Evolutionary conservation across 2,329 filamentous ascomycete species (phyloP).

Genomic region (Neurospora crassa): DNA sequence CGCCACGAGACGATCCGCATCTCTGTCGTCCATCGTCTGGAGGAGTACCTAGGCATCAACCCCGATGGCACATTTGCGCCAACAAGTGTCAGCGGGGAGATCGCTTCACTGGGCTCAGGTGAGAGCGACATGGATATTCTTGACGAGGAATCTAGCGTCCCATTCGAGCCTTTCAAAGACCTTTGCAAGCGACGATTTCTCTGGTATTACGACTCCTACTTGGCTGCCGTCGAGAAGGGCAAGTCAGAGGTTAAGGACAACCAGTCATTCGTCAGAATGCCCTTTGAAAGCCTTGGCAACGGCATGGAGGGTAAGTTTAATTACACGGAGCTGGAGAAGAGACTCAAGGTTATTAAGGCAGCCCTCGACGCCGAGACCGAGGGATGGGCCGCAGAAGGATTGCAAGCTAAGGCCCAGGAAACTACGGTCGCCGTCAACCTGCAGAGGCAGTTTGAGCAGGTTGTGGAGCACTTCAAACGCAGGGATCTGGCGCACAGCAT

Average conservation of each 20-base stretch:
- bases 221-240: constrained; percentile 59
- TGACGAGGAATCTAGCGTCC: constrained; percentile 39
- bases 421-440: constrained; percentile 72
- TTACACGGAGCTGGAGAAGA: constrained; percentile 62
- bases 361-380: constrained; percentile 63
- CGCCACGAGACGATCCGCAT: constrained; percentile 83
- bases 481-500: constrained; percentile 66
- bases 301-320: constrained; percentile 80
- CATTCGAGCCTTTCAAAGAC: constrained; percentile 83
- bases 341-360: constrained; percentile 59
- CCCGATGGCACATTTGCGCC: constrained; percentile 35
- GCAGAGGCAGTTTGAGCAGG: constrained; percentile 75
- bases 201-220: constrained; percentile 91
- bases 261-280: constrained; percentile 66
- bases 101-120: constrained; percentile 12
- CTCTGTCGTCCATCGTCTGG: constrained; percentile 75
- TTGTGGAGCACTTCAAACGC: constrained; percentile 63
- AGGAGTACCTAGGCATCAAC: constrained; percentile 63
- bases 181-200: constrained; percentile 84
- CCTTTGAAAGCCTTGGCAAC: constrained; percentile 72
- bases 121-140: constrained; percentile 41
- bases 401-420: constrained; percentile 52
- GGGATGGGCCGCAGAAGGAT: constrained; percentile 62
- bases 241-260: constrained; percentile 53
- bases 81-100: constrained; percentile 23